phyloP scores from a whole-genome alignment of 2,329 filamentous ascomycete genomes.

The Torrubiella hemipterigena region DNA sequence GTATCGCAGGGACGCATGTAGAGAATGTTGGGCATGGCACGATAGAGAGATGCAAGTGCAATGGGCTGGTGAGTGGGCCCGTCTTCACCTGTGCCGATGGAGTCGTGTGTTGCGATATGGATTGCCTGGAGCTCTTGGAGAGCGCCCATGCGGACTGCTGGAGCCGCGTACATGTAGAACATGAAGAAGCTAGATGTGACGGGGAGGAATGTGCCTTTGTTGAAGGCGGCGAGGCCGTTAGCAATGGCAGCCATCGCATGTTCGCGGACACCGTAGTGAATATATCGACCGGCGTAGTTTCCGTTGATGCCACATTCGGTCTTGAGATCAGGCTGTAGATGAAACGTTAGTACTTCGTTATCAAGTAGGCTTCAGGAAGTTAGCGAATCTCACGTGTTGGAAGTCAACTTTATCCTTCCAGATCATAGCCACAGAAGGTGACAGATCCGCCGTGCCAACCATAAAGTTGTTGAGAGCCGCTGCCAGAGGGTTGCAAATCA shows the following conservation, averaged over 20 bases:
- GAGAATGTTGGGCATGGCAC: slow-evolving; percentile 49
- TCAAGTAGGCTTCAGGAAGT: background rate
- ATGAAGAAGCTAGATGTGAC: slow-evolving; percentile 51
- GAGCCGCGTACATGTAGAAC: slow-evolving; percentile 48
- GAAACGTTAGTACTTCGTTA: slow-evolving; percentile 1
- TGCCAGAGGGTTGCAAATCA: slow-evolving; percentile 38
- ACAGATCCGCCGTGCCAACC: slow-evolving; percentile 41
- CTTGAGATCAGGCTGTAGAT: slow-evolving; percentile 19
- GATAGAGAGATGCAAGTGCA: slow-evolving; percentile 42
- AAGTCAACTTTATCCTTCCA: slow-evolving; percentile 40
- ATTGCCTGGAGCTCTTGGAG: slow-evolving; percentile 42
- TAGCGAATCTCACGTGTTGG: slow-evolving; percentile 22
- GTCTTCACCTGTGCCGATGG: slow-evolving; percentile 46
- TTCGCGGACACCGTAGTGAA: slow-evolving; percentile 49
- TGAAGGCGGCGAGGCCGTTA: slow-evolving; percentile 47
- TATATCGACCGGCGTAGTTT: slow-evolving; percentile 40
- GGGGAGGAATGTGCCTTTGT: slow-evolving; percentile 41
- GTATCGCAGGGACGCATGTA: slow-evolving; percentile 49
- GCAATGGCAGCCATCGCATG: slow-evolving; percentile 48
- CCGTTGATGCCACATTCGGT: slow-evolving; percentile 39
- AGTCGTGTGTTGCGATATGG: slow-evolving; percentile 50
- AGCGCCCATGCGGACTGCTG: slow-evolving; percentile 48
- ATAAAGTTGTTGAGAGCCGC: slow-evolving; percentile 33
- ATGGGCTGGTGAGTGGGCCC: slow-evolving; percentile 53
- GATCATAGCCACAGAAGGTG: slow-evolving; percentile 42